These are phyloP conservation scores for Microbotryum intermedium DNA, from an alignment of 1,284 basidiomycete species.

Conservation along the genomic window DNA sequence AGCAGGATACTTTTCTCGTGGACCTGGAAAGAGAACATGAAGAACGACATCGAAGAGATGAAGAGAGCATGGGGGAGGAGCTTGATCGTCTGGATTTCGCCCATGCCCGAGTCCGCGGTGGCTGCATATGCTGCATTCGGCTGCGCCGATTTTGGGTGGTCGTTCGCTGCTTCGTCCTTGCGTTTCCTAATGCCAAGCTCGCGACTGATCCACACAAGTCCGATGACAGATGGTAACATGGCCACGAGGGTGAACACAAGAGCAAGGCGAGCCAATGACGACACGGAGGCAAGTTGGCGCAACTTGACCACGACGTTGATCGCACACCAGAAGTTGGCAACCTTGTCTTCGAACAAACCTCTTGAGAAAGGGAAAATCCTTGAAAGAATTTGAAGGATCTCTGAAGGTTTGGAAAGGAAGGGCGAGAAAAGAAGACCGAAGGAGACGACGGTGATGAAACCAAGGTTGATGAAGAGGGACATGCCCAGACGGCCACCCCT, in stretches of 20 bases:
- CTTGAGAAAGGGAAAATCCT: conserved; percentile 85
- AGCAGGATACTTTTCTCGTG: conserved; percentile 90
- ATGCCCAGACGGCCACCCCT: conserved; percentile 55
- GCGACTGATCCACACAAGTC: conserved; percentile 33
- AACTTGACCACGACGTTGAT: conserved; percentile 82
- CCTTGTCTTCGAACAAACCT: conserved; percentile 91
- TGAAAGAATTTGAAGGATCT: conserved; percentile 55
- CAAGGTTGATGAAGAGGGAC: conserved; percentile 61
- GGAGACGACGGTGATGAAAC: conserved; percentile 44
- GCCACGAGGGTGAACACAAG: conserved; percentile 37
- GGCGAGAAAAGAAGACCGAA: conserved; percentile 65
- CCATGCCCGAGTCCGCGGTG: neutral
- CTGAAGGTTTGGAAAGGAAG: conserved; percentile 54
- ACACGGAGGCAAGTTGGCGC: conserved; percentile 41
- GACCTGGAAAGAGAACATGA: conserved; percentile 90
- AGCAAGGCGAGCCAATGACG: conserved; percentile 39
- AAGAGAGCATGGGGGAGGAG: conserved; percentile 37
- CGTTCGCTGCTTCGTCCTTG: neutral
- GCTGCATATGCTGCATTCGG: neutral
- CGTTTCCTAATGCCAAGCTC: conserved; percentile 2
- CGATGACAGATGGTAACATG: conserved; percentile 35
- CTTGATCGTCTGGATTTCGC: conserved; percentile 28
- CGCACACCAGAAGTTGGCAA: conserved; percentile 90
- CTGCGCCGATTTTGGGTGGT: neutral
- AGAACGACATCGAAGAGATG: conserved; percentile 59